Percentiles rank a stretch among this genome's conserved stretches.
Conservation (phyloP, 768 basidiomycete species). For the Cystobasidiopsis lactophilus region DNA sequence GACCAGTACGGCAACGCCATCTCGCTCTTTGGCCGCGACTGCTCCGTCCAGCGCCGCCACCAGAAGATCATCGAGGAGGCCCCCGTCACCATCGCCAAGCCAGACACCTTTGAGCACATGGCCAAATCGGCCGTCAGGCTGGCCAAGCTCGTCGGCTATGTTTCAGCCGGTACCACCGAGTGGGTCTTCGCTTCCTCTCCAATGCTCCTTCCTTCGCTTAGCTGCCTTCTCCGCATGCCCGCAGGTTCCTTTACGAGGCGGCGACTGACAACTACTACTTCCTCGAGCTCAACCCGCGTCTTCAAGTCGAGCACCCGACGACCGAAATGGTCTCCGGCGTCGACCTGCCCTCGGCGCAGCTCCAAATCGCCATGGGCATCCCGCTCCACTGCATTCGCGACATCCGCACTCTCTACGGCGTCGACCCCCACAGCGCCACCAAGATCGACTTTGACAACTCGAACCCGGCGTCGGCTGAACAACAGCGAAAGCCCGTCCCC, state of each 20-base stretch:
- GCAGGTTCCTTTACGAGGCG: slow-evolving; percentile 66
- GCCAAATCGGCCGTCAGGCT: slow-evolving; percentile 96
- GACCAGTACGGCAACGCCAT: slow-evolving; percentile 99
- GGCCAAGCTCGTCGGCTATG: slow-evolving; percentile 97
- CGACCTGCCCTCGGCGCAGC: slow-evolving; percentile 88
- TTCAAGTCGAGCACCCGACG: slow-evolving; percentile 98
- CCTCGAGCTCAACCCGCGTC: slow-evolving; percentile 94
- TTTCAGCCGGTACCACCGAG: slow-evolving; percentile 64
- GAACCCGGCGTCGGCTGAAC: slow-evolving; percentile 61
- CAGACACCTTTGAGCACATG: slow-evolving; percentile 86
- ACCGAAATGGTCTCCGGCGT: slow-evolving; percentile 99
- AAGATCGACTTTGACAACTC: slow-evolving; percentile 94
- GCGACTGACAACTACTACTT: slow-evolving; percentile 88
- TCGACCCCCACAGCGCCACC: slow-evolving; percentile 64
- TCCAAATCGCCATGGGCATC: slow-evolving; percentile 95
- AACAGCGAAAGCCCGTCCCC: slow-evolving; percentile 83
- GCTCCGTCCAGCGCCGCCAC: slow-evolving; percentile 95
- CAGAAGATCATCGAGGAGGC: slow-evolving; percentile 99
- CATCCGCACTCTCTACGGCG: slow-evolving; percentile 85
- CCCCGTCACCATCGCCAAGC: slow-evolving; percentile 87
- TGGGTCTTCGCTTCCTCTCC: slow-evolving; percentile 1
- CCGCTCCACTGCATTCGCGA: slow-evolving; percentile 86
- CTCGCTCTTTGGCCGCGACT: slow-evolving; percentile 95
- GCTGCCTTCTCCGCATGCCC: neutral
- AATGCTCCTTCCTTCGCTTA: slow-evolving; percentile 6